A percentile compares a stretch with the other conserved stretches of the same genome.
Conservation (phyloP, 495 filamentous ascomycete species). For the Hypoxylon rickii region DNA sequence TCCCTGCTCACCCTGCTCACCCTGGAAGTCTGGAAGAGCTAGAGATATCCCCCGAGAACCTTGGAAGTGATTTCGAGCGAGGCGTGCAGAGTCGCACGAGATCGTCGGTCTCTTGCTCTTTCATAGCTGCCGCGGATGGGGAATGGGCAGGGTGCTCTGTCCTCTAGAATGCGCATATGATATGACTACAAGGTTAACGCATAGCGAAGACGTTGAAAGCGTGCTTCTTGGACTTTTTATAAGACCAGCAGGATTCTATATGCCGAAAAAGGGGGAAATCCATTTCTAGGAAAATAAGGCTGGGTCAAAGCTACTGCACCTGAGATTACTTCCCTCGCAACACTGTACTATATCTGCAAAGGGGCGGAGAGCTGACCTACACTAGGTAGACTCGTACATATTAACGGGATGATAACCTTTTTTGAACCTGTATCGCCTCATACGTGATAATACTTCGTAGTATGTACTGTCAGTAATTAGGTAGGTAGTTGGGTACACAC, state of each 20-base stretch:
- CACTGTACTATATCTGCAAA: constrained; percentile 3
- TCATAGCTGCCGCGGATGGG: constrained; percentile 14
- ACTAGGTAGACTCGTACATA: neutral
- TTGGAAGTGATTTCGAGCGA: constrained; percentile 20
- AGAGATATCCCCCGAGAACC: constrained; percentile 29
- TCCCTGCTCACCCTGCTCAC: constrained; percentile 20
- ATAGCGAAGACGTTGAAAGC: constrained; percentile 2
- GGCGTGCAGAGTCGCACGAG: constrained; percentile 23
- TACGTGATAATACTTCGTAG: no score
- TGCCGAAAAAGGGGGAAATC: constrained; percentile 23
- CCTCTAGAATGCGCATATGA: constrained; percentile 13
- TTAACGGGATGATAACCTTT: no score
- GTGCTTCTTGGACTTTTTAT: constrained; percentile 10
- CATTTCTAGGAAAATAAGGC: constrained; percentile 17
- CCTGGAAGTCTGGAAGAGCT: constrained; percentile 12
- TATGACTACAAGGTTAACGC: constrained; percentile 10
- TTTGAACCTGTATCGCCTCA: no score
- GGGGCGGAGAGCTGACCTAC: constrained; percentile 14
- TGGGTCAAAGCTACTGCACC: constrained; percentile 24
- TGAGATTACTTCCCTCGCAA: constrained; percentile 26
- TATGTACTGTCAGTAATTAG: no score
- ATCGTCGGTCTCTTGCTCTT: constrained; percentile 25
- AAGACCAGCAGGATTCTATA: constrained; percentile 8
- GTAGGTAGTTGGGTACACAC: no score
- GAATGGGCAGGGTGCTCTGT: constrained; percentile 16